Evolutionary conservation across 768 basidiomycete genomes (phyloP).

Genomic region (Lactarius deliciosus): DNA sequence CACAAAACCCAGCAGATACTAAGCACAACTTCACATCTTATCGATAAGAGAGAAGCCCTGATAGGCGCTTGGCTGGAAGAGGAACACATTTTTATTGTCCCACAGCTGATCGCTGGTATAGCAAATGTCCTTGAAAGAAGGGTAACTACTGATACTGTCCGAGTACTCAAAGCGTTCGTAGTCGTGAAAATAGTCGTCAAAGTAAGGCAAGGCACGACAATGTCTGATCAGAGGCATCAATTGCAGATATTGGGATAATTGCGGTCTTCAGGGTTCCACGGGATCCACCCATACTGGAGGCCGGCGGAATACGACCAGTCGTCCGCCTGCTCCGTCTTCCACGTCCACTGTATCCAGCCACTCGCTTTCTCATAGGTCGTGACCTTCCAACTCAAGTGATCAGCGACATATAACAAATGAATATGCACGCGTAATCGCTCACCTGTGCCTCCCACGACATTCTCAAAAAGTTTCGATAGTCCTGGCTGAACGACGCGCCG

Average conservation of each 20-base stretch:
- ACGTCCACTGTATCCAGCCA: conserved; percentile 83
- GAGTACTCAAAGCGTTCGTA: background rate
- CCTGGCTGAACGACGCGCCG: conserved; percentile 69
- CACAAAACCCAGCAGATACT: background rate
- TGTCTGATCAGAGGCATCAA: background rate
- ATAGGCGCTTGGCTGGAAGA: background rate
- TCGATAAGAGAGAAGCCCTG: no score
- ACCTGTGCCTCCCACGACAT: conserved; percentile 86
- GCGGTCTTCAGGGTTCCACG: conserved; percentile 50
- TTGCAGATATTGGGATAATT: conserved; percentile 65
- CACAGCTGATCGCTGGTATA: background rate
- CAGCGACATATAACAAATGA: no score
- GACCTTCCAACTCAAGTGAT: conserved; percentile 26
- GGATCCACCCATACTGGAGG: conserved; percentile 81
- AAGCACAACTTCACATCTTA: background rate
- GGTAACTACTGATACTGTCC: background rate
- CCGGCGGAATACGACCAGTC: conserved; percentile 92
- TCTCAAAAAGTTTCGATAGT: conserved; percentile 79
- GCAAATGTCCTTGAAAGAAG: background rate
- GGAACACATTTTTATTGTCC: background rate
- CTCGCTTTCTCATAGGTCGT: conserved; percentile 66
- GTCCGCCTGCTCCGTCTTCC: conserved; percentile 80
- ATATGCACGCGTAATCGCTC: conserved; percentile 2
- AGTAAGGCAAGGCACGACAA: no score
- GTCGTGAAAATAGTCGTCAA: background rate